Conservation (phyloP, 1,284 basidiomycete species). For the Hypsizygus ulmarius region DNA sequence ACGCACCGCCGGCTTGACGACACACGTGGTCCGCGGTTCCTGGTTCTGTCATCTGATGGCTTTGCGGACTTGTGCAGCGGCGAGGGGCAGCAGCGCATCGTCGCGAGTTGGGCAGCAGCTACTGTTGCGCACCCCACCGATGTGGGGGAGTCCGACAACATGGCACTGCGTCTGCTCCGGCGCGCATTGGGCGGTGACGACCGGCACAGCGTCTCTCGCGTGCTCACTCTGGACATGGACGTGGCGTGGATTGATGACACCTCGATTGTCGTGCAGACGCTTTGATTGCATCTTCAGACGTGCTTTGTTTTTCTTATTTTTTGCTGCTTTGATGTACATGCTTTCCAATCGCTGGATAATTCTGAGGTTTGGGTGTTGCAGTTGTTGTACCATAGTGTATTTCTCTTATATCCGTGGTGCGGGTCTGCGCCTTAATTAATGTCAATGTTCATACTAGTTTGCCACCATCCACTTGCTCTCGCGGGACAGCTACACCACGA, state of each 20-base stretch:
- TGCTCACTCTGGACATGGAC: slow-evolving; percentile 65
- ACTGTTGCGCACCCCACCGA: slow-evolving; percentile 26
- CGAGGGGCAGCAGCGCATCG: slow-evolving; percentile 41
- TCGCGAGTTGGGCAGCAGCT: slow-evolving; percentile 47
- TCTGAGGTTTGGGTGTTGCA: background rate
- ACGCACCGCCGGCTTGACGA: slow-evolving; percentile 47
- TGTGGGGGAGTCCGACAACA: slow-evolving; percentile 34
- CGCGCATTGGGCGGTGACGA: slow-evolving; percentile 59
- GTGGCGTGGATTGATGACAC: slow-evolving; percentile 70
- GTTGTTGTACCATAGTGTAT: background rate
- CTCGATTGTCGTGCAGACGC: slow-evolving; percentile 59
- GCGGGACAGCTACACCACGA: too few species aligned
- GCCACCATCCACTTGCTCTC: too few species aligned
- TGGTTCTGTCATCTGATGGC: slow-evolving; percentile 66
- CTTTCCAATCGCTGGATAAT: background rate
- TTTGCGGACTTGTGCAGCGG: slow-evolving; percentile 58
- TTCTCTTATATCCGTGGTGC: too few species aligned
- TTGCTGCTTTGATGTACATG: slow-evolving; percentile 2
- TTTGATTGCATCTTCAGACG: slow-evolving; percentile 30
- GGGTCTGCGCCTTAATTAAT: too few species aligned
- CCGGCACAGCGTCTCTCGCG: slow-evolving; percentile 50
- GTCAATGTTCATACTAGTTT: too few species aligned
- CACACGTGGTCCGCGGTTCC: slow-evolving; percentile 39
- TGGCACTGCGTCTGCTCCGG: slow-evolving; percentile 57
- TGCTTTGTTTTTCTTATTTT: background rate